Conservation (phyloP, 1,139 yeast species). For the Candida glucosophila region DNA sequence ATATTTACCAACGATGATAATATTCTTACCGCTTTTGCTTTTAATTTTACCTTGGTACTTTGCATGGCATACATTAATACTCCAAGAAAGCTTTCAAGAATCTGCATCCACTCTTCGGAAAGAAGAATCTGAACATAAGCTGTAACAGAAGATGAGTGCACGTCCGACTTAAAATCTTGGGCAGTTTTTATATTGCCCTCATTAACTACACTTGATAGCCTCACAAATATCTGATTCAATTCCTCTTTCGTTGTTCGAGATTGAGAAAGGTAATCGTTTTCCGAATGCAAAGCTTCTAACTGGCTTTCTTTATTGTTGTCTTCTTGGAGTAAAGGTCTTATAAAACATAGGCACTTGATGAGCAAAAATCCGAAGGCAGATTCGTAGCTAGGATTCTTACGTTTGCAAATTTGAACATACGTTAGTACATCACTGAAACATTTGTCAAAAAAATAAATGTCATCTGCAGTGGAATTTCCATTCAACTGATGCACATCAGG, state of each 20-base stretch:
- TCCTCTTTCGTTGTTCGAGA: constrained; percentile 1
- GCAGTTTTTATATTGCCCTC: constrained; percentile 6
- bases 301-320: constrained; percentile 4
- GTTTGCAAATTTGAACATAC: constrained; percentile 8
- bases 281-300: constrained; percentile 7
- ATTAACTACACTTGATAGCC: constrained; percentile 4
- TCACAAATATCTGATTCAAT: constrained; percentile 2
- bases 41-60: constrained; percentile 48
- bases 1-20: constrained; percentile 37
- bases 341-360: constrained; percentile 6
- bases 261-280: constrained; percentile 3
- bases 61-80: constrained; percentile 41
- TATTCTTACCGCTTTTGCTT: constrained; percentile 58
- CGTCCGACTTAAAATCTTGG: neutral
- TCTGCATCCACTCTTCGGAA: constrained; percentile 20
- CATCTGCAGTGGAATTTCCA: constrained; percentile 7
- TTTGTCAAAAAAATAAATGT: constrained; percentile 6
- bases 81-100: constrained; percentile 47
- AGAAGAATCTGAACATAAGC: neutral
- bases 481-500: constrained; percentile 8
- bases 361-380: constrained; percentile 8
- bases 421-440: constrained; percentile 7
- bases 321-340: constrained; percentile 2
- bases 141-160: neutral
- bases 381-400: constrained; percentile 4